phyloP scores from a whole-genome alignment of 345 rosid genomes.

The Lumnitzera littorea region DNA sequence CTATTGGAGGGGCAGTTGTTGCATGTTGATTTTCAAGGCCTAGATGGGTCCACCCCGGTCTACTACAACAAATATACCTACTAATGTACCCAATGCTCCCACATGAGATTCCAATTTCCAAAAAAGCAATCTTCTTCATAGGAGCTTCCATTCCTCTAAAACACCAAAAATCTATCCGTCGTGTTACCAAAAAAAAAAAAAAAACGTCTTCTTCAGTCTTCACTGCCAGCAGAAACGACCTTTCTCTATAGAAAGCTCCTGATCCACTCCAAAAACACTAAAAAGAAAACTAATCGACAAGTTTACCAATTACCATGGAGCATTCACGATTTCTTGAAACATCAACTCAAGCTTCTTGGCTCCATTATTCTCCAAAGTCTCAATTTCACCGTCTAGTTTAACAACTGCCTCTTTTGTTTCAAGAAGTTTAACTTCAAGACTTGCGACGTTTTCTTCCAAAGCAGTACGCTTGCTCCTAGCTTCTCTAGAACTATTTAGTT shows the following conservation, averaged over 20 bases:
- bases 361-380: slow-evolving; percentile 14
- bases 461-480: slow-evolving; percentile 15
- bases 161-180: not conserved
- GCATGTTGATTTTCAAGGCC: too few species aligned
- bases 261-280: too few species aligned
- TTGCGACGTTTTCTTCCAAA: slow-evolving; percentile 18
- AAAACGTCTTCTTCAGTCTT: too few species aligned
- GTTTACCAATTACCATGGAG: slow-evolving; percentile 26
- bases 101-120: not conserved
- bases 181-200: too few species aligned
- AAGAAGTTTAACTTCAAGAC: slow-evolving; percentile 20
- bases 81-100: too few species aligned
- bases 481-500: slow-evolving; percentile 18
- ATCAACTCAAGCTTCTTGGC: slow-evolving; percentile 17
- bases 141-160: not conserved
- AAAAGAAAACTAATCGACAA: too few species aligned
- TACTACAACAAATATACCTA: too few species aligned
- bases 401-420: slow-evolving; percentile 17
- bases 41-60: too few species aligned
- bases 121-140: not conserved
- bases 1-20: too few species aligned
- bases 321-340: slow-evolving; percentile 21
- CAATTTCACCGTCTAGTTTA: slow-evolving; percentile 24
- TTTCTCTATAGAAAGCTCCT: too few species aligned
- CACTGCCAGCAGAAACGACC: too few species aligned